A percentile compares a stretch with the other conserved stretches of the same genome.
phyloP scores from a whole-genome alignment of 2,329 filamentous ascomycete genomes.

The Fusarium nelsonii region DNA sequence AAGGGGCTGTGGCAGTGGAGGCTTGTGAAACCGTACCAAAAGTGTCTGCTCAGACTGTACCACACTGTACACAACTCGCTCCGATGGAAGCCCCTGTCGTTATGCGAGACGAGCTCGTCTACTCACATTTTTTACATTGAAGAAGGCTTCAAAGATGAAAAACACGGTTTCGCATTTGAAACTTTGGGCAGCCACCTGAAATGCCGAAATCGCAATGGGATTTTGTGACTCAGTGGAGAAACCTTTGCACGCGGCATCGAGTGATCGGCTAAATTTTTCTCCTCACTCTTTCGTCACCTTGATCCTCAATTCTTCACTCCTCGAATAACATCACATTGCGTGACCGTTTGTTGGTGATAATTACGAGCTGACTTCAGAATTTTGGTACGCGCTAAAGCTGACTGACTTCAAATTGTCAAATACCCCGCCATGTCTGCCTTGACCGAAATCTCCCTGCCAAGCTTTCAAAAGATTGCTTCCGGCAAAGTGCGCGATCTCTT shows the following conservation, averaged over 20 bases:
- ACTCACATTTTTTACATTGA: neutral
- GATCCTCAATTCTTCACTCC: conserved; percentile 15
- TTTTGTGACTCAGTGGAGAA: conserved; percentile 43
- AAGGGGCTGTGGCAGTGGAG: conserved; percentile 10
- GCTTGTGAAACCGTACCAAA: neutral
- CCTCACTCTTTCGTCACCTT: conserved; percentile 38
- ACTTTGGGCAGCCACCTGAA: neutral
- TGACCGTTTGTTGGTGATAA: neutral
- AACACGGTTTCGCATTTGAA: conserved; percentile 9
- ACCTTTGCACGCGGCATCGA: conserved; percentile 27
- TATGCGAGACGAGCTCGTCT: conserved; percentile 13
- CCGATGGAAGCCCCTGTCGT: conserved; percentile 20
- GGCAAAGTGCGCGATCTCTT: conserved; percentile 88
- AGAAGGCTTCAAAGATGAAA: conserved; percentile 8
- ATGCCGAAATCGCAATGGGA: conserved; percentile 16
- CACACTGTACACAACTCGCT: conserved; percentile 20
- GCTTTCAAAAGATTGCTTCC: conserved; percentile 53
- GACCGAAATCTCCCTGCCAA: conserved; percentile 47
- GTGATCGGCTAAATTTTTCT: conserved; percentile 43
- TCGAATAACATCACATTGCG: conserved; percentile 17
- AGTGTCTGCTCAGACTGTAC: neutral
- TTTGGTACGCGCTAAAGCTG: neutral
- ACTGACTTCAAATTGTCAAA: neutral
- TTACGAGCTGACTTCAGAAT: neutral
- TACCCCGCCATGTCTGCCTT: conserved; percentile 31